Evolutionary conservation across 257 asterid species (phyloP).

Genomic region (Eustoma russellianum): DNA sequence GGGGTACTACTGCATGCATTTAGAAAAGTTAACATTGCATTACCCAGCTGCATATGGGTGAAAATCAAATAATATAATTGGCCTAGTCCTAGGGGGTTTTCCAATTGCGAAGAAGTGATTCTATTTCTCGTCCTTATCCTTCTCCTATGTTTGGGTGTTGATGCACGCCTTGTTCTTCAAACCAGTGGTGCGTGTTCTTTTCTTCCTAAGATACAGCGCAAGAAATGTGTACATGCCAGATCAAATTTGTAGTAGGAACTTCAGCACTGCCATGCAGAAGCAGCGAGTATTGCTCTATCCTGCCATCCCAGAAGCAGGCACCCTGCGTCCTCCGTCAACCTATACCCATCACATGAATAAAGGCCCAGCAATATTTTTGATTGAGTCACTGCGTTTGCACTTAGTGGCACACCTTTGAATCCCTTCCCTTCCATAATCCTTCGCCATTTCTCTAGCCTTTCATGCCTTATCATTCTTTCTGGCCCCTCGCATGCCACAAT

Average conservation of each 20-base stretch:
- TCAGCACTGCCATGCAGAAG: conserved; percentile 84
- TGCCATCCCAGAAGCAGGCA: conserved; percentile 88
- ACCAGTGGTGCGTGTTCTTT: background rate
- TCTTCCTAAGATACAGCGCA: background rate
- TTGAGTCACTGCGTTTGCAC: conserved; percentile 68
- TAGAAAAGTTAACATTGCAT: no score
- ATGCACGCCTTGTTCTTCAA: no score
- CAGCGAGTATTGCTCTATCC: conserved; percentile 69
- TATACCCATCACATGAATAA: conserved; percentile 77
- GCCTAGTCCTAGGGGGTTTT: no score
- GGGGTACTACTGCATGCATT: no score
- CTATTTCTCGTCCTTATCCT: no score
- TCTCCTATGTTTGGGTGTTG: no score
- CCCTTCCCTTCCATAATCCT: conserved; percentile 75
- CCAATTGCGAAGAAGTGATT: no score
- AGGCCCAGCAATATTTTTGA: conserved; percentile 67
- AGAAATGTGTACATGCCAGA: background rate
- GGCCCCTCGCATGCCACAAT: conserved; percentile 63
- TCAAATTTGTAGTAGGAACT: background rate
- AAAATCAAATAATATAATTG: no score
- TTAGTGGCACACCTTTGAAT: conserved; percentile 52
- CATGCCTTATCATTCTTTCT: conserved; percentile 60
- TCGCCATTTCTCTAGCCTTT: conserved; percentile 80
- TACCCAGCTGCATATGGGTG: no score
- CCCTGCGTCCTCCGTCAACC: conserved; percentile 68